Percentiles rank a stretch among this genome's conserved stretches.
phyloP scores from a whole-genome alignment of 2,329 filamentous ascomycete genomes.

The Ceratocystis eucalypticola region DNA sequence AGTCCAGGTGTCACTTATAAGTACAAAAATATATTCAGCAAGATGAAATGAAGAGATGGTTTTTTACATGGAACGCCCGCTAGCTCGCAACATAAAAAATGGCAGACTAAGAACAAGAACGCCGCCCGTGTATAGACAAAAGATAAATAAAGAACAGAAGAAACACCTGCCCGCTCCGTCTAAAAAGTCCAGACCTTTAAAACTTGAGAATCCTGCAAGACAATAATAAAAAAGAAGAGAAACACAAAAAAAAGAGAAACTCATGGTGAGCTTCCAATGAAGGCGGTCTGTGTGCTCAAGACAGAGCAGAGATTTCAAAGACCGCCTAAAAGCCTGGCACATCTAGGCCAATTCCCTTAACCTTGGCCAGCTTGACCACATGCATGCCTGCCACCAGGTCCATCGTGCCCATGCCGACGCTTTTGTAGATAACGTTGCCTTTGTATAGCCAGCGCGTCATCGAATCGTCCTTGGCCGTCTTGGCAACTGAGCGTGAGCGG shows the following conservation, averaged over 20 bases:
- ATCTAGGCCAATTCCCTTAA: conserved; percentile 40
- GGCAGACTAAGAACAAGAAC: too few species aligned
- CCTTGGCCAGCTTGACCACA: conserved; percentile 41
- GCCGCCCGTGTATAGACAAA: too few species aligned
- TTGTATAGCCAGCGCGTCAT: conserved; percentile 43
- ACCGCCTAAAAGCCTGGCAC: conserved; percentile 37
- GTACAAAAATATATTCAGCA: conserved; percentile 10
- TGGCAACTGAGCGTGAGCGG: conserved; percentile 19
- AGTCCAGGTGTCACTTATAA: not conserved
- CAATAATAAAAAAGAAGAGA: not conserved
- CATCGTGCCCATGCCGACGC: conserved; percentile 53
- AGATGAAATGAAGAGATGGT: not conserved
- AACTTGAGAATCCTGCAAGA: not conserved
- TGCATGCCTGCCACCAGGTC: conserved; percentile 49
- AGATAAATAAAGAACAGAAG: not conserved
- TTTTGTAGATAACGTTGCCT: conserved; percentile 57
- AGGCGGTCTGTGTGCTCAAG: not conserved
- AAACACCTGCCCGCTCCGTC: not conserved
- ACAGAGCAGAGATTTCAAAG: not conserved
- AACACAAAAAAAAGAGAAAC: not conserved
- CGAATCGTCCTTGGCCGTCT: conserved; percentile 36
- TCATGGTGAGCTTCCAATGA: not conserved
- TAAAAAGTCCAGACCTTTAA: not conserved
- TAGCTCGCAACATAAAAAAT: not conserved
- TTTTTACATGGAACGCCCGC: not conserved